phyloP scores from a whole-genome alignment of 805 yeast genomes.

The Suhomyces tanzawaensis region DNA sequence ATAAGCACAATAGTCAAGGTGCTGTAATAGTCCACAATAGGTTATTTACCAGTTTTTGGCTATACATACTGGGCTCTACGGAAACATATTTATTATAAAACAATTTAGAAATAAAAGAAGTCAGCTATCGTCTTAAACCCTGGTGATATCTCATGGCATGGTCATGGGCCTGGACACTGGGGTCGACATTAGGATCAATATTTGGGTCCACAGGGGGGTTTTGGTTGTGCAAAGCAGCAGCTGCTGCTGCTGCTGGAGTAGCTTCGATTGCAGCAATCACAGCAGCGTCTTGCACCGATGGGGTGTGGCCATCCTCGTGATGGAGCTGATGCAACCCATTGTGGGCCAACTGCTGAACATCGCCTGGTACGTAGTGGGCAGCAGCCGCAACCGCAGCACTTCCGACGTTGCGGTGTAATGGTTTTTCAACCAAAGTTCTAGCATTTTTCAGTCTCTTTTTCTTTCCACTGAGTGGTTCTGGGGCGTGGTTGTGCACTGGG shows the following conservation, averaged over 20 bases:
- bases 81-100: constrained; percentile 6
- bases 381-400: constrained; percentile 24
- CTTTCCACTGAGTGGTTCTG: constrained; percentile 35
- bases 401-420: constrained; percentile 24
- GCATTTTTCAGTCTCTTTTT: constrained; percentile 40
- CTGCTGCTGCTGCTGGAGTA: constrained; percentile 26
- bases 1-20: no score
- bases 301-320: constrained; percentile 26
- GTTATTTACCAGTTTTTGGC: no score
- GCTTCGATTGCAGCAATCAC: constrained; percentile 43
- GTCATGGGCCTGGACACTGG: constrained; percentile 42
- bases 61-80: no score
- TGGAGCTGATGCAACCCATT: constrained; percentile 22
- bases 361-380: constrained; percentile 22
- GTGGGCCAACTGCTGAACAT: constrained; percentile 22
- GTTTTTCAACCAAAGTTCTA: constrained; percentile 44
- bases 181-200: constrained; percentile 45
- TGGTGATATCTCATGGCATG: constrained; percentile 19
- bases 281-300: constrained; percentile 40
- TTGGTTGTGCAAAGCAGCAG: constrained; percentile 26
- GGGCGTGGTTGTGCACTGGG: constrained; percentile 45
- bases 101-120: constrained; percentile 2
- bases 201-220: constrained; percentile 39
- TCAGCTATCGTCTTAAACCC: constrained; percentile 8
- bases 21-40: no score